phyloP scores from a whole-genome alignment of 2,329 filamentous ascomycete genomes.

The Colletotrichum sp. region DNA sequence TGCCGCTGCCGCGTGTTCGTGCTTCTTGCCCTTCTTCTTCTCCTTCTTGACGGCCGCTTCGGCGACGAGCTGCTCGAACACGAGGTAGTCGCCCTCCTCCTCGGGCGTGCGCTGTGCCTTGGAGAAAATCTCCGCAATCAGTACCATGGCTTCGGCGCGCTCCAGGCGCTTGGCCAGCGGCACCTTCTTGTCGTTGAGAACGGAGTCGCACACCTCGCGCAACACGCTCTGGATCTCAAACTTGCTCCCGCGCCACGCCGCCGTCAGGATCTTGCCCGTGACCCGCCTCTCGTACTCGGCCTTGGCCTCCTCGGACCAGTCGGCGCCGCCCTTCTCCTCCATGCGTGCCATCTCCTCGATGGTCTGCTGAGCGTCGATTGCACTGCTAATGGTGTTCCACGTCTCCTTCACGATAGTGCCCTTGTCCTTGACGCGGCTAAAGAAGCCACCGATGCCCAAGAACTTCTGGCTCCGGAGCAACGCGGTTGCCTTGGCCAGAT shows the following conservation, averaged over 20 bases:
- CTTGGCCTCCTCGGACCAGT: conserved; percentile 98
- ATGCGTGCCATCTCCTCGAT: conserved; percentile 99
- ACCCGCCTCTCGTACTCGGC: conserved; percentile 94
- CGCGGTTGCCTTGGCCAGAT: conserved; percentile 83
- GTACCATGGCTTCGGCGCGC: conserved; percentile 85
- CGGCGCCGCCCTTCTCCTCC: conserved; percentile 92
- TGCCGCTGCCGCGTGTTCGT: conserved; percentile 53
- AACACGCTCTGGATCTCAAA: conserved; percentile 98
- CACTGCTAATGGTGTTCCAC: conserved; percentile 95
- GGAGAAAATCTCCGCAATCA: conserved; percentile 87
- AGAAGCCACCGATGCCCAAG: conserved; percentile 94
- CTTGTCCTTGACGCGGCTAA: conserved; percentile 93
- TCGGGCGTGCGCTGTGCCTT: conserved; percentile 89
- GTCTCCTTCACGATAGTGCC: conserved; percentile 96
- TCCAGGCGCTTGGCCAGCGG: conserved; percentile 85
- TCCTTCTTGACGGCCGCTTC: conserved; percentile 97
- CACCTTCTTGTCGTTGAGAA: conserved; percentile 81
- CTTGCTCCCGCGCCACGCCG: conserved; percentile 94
- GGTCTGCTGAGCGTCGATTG: conserved; percentile 95
- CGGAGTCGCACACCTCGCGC: conserved; percentile 89
- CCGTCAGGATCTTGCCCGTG: conserved; percentile 96
- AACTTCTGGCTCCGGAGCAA: conserved; percentile 97
- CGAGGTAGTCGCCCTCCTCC: conserved; percentile 98
- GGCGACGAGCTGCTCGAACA: conserved; percentile 96
- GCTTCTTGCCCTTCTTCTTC: conserved; percentile 75